Conservation (phyloP, 2,329 filamentous ascomycete genomes). For the Arthroderma sp. region DNA sequence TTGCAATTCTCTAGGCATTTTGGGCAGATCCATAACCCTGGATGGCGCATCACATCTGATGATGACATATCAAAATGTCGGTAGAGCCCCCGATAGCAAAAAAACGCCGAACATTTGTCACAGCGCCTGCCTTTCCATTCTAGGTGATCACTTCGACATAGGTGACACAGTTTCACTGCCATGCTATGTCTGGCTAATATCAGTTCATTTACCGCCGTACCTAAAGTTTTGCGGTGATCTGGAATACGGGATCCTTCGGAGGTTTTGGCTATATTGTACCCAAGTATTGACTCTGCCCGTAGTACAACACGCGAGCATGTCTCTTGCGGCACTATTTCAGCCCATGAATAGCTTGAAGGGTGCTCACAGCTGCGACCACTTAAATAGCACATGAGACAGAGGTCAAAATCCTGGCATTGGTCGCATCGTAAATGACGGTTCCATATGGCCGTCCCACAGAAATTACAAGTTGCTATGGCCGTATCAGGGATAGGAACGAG, state of each 20-base stretch:
- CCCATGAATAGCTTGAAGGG: constrained; percentile 24
- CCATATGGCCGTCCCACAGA: constrained; percentile 29
- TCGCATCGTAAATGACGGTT: constrained; percentile 29
- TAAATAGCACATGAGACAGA: constrained; percentile 27
- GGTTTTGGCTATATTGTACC: constrained; percentile 8
- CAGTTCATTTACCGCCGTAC: constrained; percentile 23
- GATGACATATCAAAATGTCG: constrained; percentile 28
- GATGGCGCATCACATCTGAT: constrained; percentile 21
- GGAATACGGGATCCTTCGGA: constrained; percentile 12
- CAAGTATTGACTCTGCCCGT: constrained; percentile 18
- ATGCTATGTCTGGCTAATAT: constrained; percentile 20
- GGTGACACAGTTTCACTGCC: constrained; percentile 22
- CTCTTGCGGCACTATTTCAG: constrained; percentile 23
- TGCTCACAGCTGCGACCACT: constrained; percentile 28
- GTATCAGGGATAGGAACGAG: constrained; percentile 22
- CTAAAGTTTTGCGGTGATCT: constrained; percentile 16
- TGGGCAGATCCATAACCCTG: constrained; percentile 24
- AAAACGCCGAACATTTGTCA: constrained; percentile 25
- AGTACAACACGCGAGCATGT: constrained; percentile 20
- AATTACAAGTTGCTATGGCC: constrained; percentile 27
- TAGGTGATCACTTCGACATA: constrained; percentile 27
- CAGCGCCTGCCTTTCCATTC: constrained; percentile 27
- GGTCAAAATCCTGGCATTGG: constrained; percentile 27
- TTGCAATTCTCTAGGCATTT: constrained; percentile 27
- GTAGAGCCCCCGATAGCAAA: constrained; percentile 27